Percentiles rank a stretch among this genome's conserved stretches.
These are phyloP conservation scores for Gamarada debralockiae DNA, from an alignment of 495 filamentous ascomycete species.

Conservation along the genomic window DNA sequence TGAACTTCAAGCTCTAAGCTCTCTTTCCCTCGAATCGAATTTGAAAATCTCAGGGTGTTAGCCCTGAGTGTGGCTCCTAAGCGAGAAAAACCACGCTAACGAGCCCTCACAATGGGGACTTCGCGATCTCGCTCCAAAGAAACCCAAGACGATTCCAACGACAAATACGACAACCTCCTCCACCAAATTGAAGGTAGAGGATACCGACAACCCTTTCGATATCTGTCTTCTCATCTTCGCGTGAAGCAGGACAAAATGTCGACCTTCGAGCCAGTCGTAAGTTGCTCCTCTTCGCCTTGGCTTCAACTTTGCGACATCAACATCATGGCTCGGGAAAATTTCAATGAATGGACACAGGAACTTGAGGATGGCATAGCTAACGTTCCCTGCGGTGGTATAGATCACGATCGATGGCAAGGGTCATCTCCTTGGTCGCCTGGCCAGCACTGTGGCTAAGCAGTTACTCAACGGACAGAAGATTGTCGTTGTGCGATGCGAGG, in stretches of 20 bases:
- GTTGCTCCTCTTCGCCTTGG: conserved; percentile 40
- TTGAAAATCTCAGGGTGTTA: conserved; percentile 4
- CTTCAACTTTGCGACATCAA: neutral
- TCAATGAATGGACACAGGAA: neutral
- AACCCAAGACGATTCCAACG: conserved; percentile 18
- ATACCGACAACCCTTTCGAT: conserved; percentile 30
- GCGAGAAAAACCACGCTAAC: conserved; percentile 6
- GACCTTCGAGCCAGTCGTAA: conserved; percentile 93
- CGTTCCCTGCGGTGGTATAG: conserved; percentile 37
- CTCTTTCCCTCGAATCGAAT: too few relatives aligned
- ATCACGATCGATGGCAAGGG: conserved; percentile 99
- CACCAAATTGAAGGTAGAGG: conserved; percentile 28
- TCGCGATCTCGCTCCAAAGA: conserved; percentile 11
- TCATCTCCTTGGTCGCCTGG: conserved; percentile 98
- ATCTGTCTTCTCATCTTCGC: conserved; percentile 30
- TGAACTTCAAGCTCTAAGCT: too few relatives aligned
- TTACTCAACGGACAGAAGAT: conserved; percentile 99
- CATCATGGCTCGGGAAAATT: neutral
- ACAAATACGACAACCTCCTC: conserved; percentile 26
- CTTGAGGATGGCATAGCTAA: neutral
- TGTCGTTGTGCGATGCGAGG: conserved; percentile 97
- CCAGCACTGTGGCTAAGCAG: conserved; percentile 99
- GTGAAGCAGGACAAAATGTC: conserved; percentile 78
- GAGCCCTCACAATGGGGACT: neutral
- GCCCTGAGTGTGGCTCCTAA: conserved; percentile 13